phyloP scores from a whole-genome alignment of 148 eudicot genomes.

The Camellia sinensis region DNA sequence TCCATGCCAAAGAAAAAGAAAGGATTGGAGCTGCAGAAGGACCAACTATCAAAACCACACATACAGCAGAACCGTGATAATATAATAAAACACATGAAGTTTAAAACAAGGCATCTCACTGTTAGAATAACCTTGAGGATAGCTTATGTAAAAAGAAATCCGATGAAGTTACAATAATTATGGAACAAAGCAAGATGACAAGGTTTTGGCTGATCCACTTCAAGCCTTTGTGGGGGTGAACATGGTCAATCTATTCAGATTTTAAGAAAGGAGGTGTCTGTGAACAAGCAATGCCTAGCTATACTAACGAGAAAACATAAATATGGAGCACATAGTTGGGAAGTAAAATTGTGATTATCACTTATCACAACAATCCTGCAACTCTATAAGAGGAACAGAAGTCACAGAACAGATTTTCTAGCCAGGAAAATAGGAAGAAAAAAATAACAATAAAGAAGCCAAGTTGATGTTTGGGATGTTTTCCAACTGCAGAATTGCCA shows the following conservation, averaged over 20 bases:
- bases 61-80: no score
- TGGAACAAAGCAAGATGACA: background rate
- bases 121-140: no score
- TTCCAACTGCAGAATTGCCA: background rate
- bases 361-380: background rate
- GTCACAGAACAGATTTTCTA: background rate
- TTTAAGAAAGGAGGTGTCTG: background rate
- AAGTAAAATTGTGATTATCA: no score
- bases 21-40: no score
- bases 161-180: no score
- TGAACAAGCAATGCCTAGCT: background rate
- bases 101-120: no score
- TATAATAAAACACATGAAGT: no score
- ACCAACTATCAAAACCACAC: no score
- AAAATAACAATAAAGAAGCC: background rate
- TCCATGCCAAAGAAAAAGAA: no score
- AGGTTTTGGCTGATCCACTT: background rate
- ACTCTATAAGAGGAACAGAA: background rate
- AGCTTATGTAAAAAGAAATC: no score
- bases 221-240: background rate
- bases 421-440: background rate
- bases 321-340: background rate
- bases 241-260: background rate
- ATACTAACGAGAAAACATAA: background rate
- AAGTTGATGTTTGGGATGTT: background rate